Evolutionary conservation across 495 filamentous ascomycete species (phyloP).

Genomic region (Tuber borchii): DNA sequence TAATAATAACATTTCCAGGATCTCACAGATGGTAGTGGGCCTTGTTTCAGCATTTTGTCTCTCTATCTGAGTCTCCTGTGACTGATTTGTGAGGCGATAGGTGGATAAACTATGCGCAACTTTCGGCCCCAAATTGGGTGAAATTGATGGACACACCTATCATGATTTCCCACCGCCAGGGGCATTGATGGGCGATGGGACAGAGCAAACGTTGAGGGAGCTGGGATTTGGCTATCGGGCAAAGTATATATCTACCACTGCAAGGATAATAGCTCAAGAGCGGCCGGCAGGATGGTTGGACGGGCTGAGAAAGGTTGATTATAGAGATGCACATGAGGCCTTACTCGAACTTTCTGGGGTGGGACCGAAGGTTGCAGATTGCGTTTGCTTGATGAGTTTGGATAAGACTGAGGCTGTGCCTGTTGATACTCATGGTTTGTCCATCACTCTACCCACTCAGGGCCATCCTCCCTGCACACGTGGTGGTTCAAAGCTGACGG

Average conservation of each 20-base stretch:
- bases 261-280: conserved; percentile 61
- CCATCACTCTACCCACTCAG: not conserved
- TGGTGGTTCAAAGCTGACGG: conserved; percentile 11
- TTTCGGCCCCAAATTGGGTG: conserved; percentile 71
- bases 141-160: conserved; percentile 62
- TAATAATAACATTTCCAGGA: conserved; percentile 95
- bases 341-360: conserved; percentile 75
- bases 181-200: conserved; percentile 58
- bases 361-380: conserved; percentile 94
- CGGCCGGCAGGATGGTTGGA: conserved; percentile 69
- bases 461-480: not conserved
- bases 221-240: conserved; percentile 94
- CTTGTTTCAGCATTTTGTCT: not conserved
- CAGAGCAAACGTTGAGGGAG: conserved; percentile 69
- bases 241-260: conserved; percentile 82
- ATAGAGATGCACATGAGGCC: conserved; percentile 73
- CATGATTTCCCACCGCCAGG: conserved; percentile 80
- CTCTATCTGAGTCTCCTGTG: not conserved
- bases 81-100: conserved; percentile 38
- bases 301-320: conserved; percentile 58
- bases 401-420: conserved; percentile 96
- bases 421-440: conserved; percentile 82
- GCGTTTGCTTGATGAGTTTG: conserved; percentile 91
- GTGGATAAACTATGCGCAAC: conserved; percentile 80
- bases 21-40: conserved; percentile 72